Base-by-base conservation (phyloP, 352 stramenopile genomes). In the Globisporangium irregulare region DNA sequence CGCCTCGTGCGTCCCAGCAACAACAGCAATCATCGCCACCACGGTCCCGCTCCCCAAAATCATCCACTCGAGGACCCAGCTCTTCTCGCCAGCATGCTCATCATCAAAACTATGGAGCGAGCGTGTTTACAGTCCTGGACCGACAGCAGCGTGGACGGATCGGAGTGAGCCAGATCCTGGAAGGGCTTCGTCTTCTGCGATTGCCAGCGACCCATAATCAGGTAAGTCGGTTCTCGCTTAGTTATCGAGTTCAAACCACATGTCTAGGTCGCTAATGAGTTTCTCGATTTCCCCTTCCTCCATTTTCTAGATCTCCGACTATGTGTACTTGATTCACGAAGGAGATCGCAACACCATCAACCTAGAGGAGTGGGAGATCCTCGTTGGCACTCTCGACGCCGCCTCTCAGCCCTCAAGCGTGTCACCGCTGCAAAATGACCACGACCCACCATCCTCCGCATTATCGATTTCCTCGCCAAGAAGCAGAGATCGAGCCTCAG, bases 321-420 rank as follows among this genome's bases (percentile, higher is more conserved):
- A 92, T 18, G 73, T 92, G 1, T 92, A 90, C 27, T 62, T 92
- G 29, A 89, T 92, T 46, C 81, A 92, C 27, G 82, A 92, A 81
- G 82, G 77, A 22, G 59, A 63, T 14, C 62, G 74, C 56, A 80
- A 71, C 50, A 86, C 78, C 1, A 90, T 92, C 66, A 77, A 82
- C 50, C 62, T 79, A 14, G 79, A 90, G 25, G 82, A 92, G 60
- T 92, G 82, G 84, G 68, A 79, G 59, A 90, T 91, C 48, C 65
- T 90, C 10, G 80, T 92, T 1, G 78, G 79, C 0, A 92, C 82
- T 4, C 72, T 92, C 4, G 82, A 90, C 63, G 84, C 84, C 36
- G 82, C 81, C 10, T 90, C 84, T 3, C 73, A 80, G 3, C 77
- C 80, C 0, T 69, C 69, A 18, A 64, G 29, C 5, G 15, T 15